A percentile compares a stretch with the other conserved stretches of the same genome.
Conservation (phyloP, 768 basidiomycete species). For the Pisolithus orientalis region DNA sequence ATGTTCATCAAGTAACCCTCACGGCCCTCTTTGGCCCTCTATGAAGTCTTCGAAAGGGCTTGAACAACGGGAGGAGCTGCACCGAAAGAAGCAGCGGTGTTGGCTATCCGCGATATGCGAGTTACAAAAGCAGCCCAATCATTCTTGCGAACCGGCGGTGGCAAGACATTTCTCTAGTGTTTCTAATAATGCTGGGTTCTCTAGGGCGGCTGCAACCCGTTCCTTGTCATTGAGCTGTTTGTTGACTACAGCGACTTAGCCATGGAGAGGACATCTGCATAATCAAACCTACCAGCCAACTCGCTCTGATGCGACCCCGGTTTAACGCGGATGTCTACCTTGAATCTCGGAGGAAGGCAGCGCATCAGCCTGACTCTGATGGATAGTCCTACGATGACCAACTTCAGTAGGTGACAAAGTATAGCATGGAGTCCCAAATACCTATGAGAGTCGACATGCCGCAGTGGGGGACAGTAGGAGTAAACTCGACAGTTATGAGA, state of each 20-base stretch:
- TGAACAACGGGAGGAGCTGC: background rate
- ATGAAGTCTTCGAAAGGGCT: background rate
- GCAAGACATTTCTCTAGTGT: slow-evolving; percentile 78
- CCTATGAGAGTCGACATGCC: slow-evolving; percentile 97
- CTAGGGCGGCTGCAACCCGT: slow-evolving; percentile 92
- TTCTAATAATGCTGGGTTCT: slow-evolving; percentile 80
- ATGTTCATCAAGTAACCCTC: no score
- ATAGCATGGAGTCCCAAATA: slow-evolving; percentile 19
- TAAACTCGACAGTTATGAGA: slow-evolving; percentile 82
- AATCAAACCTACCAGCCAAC: slow-evolving; percentile 55
- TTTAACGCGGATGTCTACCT: slow-evolving; percentile 89
- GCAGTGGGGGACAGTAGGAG: slow-evolving; percentile 96
- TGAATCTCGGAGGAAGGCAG: slow-evolving; percentile 87
- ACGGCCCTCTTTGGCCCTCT: no score
- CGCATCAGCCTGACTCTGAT: slow-evolving; percentile 88
- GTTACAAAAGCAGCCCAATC: background rate
- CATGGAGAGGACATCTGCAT: no score
- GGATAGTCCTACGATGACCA: slow-evolving; percentile 65
- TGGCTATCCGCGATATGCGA: background rate
- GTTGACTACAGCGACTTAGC: slow-evolving; percentile 56
- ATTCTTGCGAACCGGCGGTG: slow-evolving; percentile 21
- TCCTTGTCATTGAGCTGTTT: slow-evolving; percentile 99
- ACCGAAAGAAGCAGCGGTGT: background rate
- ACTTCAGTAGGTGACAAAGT: background rate
- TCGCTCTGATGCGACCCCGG: slow-evolving; percentile 97